Evolutionary conservation across 2,329 filamentous ascomycete species (phyloP), one percentile per base, ranked within the genome.

Genomic region (Phyllosticta citribraziliensis): DNA sequence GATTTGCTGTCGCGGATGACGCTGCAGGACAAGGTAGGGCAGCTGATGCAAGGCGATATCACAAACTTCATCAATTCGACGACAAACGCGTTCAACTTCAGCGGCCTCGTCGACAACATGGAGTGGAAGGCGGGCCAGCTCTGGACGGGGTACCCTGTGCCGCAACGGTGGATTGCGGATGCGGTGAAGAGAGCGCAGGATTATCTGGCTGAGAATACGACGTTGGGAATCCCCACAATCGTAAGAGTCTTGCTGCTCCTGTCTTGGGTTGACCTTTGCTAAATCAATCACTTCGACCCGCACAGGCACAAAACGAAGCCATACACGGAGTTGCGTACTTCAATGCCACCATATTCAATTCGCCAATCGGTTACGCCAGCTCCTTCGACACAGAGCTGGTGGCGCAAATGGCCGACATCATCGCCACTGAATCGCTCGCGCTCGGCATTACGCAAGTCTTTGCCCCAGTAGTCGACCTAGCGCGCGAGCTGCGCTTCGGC

Each of bases 321-420:
- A 87, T 91, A 53, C 88, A 91, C 67, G 88, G 87, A 1, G 57
- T 61, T 14, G 27, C 54, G 8, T 61, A 57, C 51, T 56, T 61
- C 10, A 90, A 90, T 70, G 87, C 86, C 2, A 91, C 88, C 1
- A 88, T 91, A 63, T 91, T 90, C 77, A 91, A 90, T 73, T 88
- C 85, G 1, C 88, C 88, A 0, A 89, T 91, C 66, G 87, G 78
- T 8, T 83, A 88, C 58, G 87, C 83, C 17, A 89, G 86, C 67
- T 87, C 87, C 0, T 91, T 85, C 76, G 88, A 91, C 68, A 81
- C 82, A 0, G 78, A 79, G 51, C 73, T 89, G 14, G 75, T 89
- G 3, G 73, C 84, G 65, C 80, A 87, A 65, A 89, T 90, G 86
- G 87, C 79, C 6, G 74, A 76, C 3, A 79, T 82, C 19, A 89